Evolutionary conservation across 805 yeast species (phyloP).

Genomic region (Allodekkera sacchari): DNA sequence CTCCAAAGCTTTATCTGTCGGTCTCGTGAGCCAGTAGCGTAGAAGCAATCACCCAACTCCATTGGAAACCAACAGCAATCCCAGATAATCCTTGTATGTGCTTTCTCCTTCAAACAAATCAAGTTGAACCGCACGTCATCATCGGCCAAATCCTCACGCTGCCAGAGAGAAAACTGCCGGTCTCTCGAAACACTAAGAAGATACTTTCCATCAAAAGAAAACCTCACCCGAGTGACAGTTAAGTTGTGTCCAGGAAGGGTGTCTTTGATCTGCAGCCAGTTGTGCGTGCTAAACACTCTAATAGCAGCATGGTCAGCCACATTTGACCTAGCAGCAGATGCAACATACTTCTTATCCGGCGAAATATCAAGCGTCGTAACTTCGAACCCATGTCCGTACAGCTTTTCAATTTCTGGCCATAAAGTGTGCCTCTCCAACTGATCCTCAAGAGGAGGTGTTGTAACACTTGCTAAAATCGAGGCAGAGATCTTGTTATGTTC

Average conservation of each 20-base stretch:
- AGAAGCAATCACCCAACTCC: constrained; percentile 30
- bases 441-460: constrained; percentile 77
- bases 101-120: constrained; percentile 42
- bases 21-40: constrained; percentile 86
- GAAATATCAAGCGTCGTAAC: constrained; percentile 70
- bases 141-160: constrained; percentile 22
- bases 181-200: constrained; percentile 76
- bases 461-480: constrained; percentile 34
- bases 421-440: constrained; percentile 83
- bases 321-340: constrained; percentile 90
- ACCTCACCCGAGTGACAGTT: constrained; percentile 77
- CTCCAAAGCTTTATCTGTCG: constrained; percentile 67
- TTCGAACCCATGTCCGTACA: constrained; percentile 98
- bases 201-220: constrained; percentile 58
- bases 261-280: constrained; percentile 52
- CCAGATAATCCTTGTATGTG: constrained; percentile 92
- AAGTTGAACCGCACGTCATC: constrained; percentile 17
- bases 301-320: constrained; percentile 77
- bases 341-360: constrained; percentile 54
- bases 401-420: constrained; percentile 91
- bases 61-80: constrained; percentile 81
- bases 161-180: constrained; percentile 76
- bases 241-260: constrained; percentile 66
- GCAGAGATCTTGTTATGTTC: too few relatives aligned
- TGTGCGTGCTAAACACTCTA: constrained; percentile 56